These are phyloP conservation scores for Rhynchospora pubera DNA, from an alignment of 176 grass and related monocot species.

Conservation along the genomic window DNA sequence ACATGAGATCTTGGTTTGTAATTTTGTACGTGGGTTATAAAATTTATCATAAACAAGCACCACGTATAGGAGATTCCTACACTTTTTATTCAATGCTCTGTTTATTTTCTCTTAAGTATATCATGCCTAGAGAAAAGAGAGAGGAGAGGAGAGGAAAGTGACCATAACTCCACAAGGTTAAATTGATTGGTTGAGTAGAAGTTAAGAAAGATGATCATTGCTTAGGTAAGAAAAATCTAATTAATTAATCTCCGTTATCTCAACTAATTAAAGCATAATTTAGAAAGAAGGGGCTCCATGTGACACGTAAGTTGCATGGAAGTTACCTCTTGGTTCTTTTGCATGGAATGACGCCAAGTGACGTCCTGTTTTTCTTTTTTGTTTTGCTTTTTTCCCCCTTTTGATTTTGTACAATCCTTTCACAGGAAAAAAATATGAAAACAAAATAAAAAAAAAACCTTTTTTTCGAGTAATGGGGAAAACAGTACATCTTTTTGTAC, in stretches of 20 bases:
- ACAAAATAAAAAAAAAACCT: background rate
- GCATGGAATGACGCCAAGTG: background rate
- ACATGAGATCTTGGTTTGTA: too few species aligned
- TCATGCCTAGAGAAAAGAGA: background rate
- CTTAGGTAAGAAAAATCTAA: constrained; percentile 8
- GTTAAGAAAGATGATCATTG: constrained; percentile 5
- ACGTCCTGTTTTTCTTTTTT: background rate
- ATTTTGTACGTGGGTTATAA: too few species aligned
- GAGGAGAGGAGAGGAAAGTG: background rate
- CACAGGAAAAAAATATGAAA: background rate
- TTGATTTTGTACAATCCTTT: background rate
- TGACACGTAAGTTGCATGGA: constrained; percentile 16
- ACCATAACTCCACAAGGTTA: background rate
- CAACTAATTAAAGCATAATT: background rate
- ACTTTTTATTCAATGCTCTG: background rate
- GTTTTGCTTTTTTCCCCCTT: too few species aligned
- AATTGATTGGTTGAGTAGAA: constrained; percentile 6
- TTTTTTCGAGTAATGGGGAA: background rate
- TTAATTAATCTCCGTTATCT: constrained; percentile 14
- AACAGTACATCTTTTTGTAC: too few species aligned
- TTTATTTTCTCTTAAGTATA: background rate
- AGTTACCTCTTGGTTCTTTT: background rate
- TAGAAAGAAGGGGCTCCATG: background rate
- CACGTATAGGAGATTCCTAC: background rate
- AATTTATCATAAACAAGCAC: too few species aligned